These are phyloP conservation scores for Candida bentonensis DNA, from an alignment of 805 yeast genomes.

Conservation along the genomic window DNA sequence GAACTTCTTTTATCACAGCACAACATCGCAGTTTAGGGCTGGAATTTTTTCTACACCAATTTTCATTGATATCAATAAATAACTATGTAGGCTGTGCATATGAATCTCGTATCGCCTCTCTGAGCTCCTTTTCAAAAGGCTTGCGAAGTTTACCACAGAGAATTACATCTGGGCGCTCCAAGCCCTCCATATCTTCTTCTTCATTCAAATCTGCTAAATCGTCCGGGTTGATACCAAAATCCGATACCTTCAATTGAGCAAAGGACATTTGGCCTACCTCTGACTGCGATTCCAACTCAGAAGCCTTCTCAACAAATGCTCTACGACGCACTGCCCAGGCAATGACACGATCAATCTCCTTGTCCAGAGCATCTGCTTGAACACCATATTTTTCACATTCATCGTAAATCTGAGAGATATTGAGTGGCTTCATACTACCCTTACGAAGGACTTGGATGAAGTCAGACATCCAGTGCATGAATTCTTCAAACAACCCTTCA, in stretches of 20 bases:
- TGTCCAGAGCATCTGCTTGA: neutral
- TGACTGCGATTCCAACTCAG: neutral
- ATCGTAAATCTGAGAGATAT: neutral
- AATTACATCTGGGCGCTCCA: neutral
- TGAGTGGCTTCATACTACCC: slow-evolving; percentile 26
- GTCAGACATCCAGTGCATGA: slow-evolving; percentile 61
- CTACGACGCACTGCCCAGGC: neutral
- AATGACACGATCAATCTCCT: neutral
- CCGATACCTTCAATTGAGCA: neutral
- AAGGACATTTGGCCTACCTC: neutral
- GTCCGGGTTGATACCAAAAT: slow-evolving; percentile 1
- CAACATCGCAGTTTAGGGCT: no score
- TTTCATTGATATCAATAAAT: no score
- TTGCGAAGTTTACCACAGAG: neutral
- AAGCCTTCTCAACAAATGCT: neutral
- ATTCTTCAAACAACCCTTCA: slow-evolving; percentile 52
- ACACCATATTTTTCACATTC: slow-evolving; percentile 9
- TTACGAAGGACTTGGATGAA: slow-evolving; percentile 49
- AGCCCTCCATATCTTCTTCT: neutral
- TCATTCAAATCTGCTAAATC: neutral
- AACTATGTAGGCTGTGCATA: no score
- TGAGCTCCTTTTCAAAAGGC: neutral
- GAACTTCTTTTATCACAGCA: no score
- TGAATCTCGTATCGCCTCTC: no score
- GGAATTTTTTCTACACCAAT: no score